phyloP scores from a whole-genome alignment of 1,139 yeast genomes.

The Saccharomyces hybrid region DNA sequence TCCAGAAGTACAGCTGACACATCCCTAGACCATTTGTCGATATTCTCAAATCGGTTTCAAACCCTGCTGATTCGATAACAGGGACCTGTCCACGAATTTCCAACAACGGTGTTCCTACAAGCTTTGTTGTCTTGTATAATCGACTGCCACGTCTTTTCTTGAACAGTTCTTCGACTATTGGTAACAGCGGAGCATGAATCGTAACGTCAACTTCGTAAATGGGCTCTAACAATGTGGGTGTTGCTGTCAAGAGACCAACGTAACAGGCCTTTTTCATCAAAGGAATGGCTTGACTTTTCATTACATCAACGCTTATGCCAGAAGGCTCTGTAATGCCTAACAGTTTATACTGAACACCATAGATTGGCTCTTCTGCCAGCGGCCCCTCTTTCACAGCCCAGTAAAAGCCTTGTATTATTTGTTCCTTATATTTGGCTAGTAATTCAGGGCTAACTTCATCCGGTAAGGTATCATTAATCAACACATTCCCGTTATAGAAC shows the following conservation, averaged over 20 bases:
- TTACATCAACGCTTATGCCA: constrained; percentile 41
- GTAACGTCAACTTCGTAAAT: constrained; percentile 56
- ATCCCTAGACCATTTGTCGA: constrained; percentile 74
- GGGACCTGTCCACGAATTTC: constrained; percentile 64
- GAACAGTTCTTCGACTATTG: constrained; percentile 46
- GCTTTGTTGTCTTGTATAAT: constrained; percentile 43
- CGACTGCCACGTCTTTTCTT: constrained; percentile 59
- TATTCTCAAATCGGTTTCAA: constrained; percentile 76
- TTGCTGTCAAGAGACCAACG: constrained; percentile 68
- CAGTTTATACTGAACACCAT: constrained; percentile 64
- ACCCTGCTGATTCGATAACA: constrained; percentile 81
- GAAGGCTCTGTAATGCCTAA: constrained; percentile 40
- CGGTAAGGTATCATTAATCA: constrained; percentile 72
- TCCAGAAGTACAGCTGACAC: constrained; percentile 55
- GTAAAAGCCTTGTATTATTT: constrained; percentile 66
- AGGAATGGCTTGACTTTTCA: constrained; percentile 69
- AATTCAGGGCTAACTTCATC: constrained; percentile 55
- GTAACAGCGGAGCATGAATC: constrained; percentile 43
- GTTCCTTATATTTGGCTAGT: constrained; percentile 41
- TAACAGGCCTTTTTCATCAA: constrained; percentile 79
- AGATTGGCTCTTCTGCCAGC: constrained; percentile 72
- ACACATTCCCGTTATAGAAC: constrained; percentile 51
- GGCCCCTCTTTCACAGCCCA: constrained; percentile 90
- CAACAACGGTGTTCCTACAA: constrained; percentile 69
- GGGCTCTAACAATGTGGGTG: constrained; percentile 81